Conservation (phyloP, 176 grass and related monocot species). For the Raddia guianensis region DNA sequence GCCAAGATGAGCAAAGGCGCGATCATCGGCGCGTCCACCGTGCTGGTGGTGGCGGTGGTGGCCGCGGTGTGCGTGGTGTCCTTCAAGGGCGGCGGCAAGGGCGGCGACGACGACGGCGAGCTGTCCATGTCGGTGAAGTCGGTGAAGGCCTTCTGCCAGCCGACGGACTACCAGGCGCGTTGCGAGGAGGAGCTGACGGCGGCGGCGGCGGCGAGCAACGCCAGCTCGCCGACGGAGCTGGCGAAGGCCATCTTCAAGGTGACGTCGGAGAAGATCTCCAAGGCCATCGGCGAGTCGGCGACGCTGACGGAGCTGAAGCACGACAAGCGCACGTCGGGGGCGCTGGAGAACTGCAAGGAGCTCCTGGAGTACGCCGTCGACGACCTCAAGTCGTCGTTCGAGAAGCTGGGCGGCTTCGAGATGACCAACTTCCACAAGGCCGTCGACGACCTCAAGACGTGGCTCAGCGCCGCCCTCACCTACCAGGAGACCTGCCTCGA, state of each 20-base stretch:
- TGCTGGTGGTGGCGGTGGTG: conserved; percentile 74
- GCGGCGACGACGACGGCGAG: neutral
- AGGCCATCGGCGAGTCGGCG: conserved; percentile 58
- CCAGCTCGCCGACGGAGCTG: conserved; percentile 38
- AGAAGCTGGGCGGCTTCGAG: conserved; percentile 60
- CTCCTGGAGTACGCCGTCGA: conserved; percentile 77
- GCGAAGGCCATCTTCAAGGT: conserved; percentile 67
- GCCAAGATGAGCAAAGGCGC: conserved; percentile 48
- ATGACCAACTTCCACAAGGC: conserved; percentile 67
- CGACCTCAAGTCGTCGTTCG: conserved; percentile 63
- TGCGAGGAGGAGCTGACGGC: conserved; percentile 68
- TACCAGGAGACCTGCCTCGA: conserved; percentile 87
- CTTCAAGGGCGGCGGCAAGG: conserved; percentile 38
- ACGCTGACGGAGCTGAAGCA: conserved; percentile 56
- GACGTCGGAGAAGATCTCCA: conserved; percentile 53
- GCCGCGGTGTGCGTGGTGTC: conserved; percentile 65
- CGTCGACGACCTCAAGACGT: conserved; percentile 73
- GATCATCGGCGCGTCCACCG: conserved; percentile 53
- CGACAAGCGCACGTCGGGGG: conserved; percentile 64
- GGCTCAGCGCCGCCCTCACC: conserved; percentile 76
- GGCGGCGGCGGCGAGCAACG: conserved; percentile 49
- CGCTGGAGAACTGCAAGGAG: conserved; percentile 75
- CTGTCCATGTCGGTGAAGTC: conserved; percentile 61
- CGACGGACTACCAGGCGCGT: conserved; percentile 67
- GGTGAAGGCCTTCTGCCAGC: conserved; percentile 65